Percentiles rank a stretch among this genome's conserved stretches.
These are phyloP conservation scores for Cystofilobasidium macerans DNA, from an alignment of 768 basidiomycete species.

Conservation along the genomic window DNA sequence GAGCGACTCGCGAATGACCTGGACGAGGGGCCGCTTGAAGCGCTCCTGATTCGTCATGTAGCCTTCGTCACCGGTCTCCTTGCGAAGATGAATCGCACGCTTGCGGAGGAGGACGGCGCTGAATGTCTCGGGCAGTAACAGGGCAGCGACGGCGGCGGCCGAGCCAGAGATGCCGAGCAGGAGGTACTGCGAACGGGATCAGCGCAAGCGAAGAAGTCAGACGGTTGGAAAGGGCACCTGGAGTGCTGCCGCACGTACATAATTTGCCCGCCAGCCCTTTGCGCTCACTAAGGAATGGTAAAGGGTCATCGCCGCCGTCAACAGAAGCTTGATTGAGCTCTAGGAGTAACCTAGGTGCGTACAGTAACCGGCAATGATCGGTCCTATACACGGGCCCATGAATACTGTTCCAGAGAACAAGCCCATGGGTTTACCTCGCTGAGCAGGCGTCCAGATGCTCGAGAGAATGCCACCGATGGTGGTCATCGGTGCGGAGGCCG, in stretches of 20 bases:
- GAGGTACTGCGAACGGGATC: neutral
- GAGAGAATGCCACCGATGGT: conserved; percentile 21
- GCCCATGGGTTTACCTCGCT: conserved; percentile 36
- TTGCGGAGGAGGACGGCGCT: conserved; percentile 17
- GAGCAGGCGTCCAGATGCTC: too few species aligned
- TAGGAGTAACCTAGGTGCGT: too few species aligned
- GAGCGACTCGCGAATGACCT: conserved; percentile 32
- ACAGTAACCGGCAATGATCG: conserved; percentile 5
- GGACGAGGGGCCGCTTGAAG: conserved; percentile 29
- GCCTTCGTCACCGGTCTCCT: conserved; percentile 28
- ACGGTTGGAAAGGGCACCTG: too few species aligned
- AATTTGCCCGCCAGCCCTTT: conserved; percentile 8
- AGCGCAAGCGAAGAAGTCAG: too few species aligned
- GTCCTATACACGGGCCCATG: neutral
- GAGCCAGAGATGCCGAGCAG: neutral
- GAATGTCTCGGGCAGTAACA: conserved; percentile 21
- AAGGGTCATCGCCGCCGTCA: too few species aligned
- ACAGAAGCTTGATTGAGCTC: too few species aligned
- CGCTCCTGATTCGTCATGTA: conserved; percentile 33
- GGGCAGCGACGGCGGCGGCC: neutral
- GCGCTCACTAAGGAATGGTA: neutral
- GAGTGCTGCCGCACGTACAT: neutral
- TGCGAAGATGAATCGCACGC: conserved; percentile 25
- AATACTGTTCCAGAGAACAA: conserved; percentile 35
- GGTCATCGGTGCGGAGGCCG: conserved; percentile 33